Evolutionary conservation across 106 monocot species (phyloP), one percentile per base, ranked within the genome.

Genomic region (Xerophyta viscosa): DNA sequence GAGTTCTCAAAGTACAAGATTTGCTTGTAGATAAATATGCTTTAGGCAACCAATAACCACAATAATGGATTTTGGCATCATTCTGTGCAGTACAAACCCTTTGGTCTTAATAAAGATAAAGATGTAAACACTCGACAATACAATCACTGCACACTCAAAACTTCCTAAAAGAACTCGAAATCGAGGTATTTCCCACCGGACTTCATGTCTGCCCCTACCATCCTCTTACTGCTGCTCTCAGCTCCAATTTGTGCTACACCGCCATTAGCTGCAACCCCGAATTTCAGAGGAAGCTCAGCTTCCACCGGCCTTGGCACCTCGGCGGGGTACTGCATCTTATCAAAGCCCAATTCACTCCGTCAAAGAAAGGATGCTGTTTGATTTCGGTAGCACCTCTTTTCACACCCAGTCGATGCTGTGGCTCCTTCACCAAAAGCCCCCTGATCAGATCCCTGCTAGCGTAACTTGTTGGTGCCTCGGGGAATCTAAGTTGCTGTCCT

Each of bases 321-420:
- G 81, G 81, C 1, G 81, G 81, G 0, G 76, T 81, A 52, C 81
- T 76, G 64, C 81, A 81, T n/a, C 81, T 65, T 24, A 77, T 77
- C 15, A 77, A 56, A 8, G 77, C 77, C 77, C 77, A 77, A 50
- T 77, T 77, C 43, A 77, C 77, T 10, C 77, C 77, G 25, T 71
- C 77, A 26, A 77, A 77, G 66, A 77, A 77, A 0, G 77, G 71
- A 31, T 77, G 77, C 66, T 77, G 77, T 26, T 77, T 77, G 61
- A 77, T 77, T 56, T 77, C 77, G 6, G 77, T 71, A 2, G 77
- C 77, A 17, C 77, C 77, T 46, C 77, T 55, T 37, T 77, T 77
- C 65, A 77, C 71, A 1, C 77, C 77, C 10, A 77, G 28, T 13
- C 77, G 46, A 52, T 71, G 71, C 66, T 77, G 77, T 0, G 77